Conservation (phyloP, 1,139 yeast species). For the Hansenula sp. region DNA sequence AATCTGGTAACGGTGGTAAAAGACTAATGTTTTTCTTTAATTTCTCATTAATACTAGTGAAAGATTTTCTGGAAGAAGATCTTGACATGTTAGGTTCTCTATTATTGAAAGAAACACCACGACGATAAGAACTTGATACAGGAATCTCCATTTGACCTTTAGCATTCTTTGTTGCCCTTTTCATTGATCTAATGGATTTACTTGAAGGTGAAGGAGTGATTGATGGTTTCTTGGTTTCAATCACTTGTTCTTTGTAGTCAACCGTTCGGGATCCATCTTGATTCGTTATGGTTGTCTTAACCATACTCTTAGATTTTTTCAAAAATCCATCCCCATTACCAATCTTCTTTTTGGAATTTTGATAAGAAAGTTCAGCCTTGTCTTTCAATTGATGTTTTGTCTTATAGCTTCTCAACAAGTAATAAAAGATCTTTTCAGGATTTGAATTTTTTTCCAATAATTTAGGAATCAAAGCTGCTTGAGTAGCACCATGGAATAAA, state of each 20-base stretch:
- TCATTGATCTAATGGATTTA: not conserved
- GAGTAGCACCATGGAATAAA: slow-evolving; percentile 84
- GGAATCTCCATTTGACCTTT: slow-evolving; percentile 26
- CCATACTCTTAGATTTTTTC: slow-evolving; percentile 43
- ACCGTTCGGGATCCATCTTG: slow-evolving; percentile 31
- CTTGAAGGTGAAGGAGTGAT: not conserved
- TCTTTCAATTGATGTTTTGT: slow-evolving; percentile 52
- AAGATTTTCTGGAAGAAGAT: slow-evolving; percentile 21
- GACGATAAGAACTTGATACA: slow-evolving; percentile 33
- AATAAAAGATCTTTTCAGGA: slow-evolving; percentile 88
- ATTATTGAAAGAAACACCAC: slow-evolving; percentile 30
- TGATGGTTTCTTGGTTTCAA: slow-evolving; percentile 7
- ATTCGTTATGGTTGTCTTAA: slow-evolving; percentile 40
- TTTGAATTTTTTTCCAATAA: slow-evolving; percentile 57
- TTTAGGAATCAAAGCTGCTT: slow-evolving; percentile 52
- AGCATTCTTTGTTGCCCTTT: slow-evolving; percentile 17
- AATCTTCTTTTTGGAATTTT: slow-evolving; percentile 16
- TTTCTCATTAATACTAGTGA: slow-evolving; percentile 5
- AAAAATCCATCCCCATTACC: slow-evolving; percentile 24
- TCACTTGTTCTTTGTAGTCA: slow-evolving; percentile 20
- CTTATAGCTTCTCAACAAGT: slow-evolving; percentile 76
- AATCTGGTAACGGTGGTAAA: slow-evolving; percentile 21
- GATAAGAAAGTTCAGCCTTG: slow-evolving; percentile 11
- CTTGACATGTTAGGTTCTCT: slow-evolving; percentile 18
- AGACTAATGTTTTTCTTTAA: slow-evolving; percentile 18